These are phyloP conservation scores for Neltuma alba DNA, from an alignment of 306 rosid genomes.

Conservation along the genomic window DNA sequence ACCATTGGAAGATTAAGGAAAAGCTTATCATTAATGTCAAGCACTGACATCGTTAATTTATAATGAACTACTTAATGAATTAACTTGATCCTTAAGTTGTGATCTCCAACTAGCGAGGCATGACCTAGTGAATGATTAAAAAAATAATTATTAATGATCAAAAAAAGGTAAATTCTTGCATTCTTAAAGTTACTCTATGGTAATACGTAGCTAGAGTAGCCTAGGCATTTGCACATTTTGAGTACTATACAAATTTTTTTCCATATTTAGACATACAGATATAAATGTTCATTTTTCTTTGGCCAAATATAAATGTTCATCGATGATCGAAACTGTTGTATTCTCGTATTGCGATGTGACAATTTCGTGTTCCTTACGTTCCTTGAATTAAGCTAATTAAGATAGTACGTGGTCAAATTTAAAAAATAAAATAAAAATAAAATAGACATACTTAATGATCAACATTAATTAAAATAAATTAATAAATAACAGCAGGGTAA, in stretches of 20 bases:
- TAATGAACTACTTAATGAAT: not conserved
- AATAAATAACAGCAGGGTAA: not conserved
- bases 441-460: not conserved
- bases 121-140: too few relatives aligned
- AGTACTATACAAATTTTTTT: not conserved
- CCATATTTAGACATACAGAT: not conserved
- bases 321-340: not conserved
- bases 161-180: not conserved
- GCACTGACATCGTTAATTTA: not conserved
- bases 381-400: constrained; percentile 1
- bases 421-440: too few relatives aligned
- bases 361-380: constrained; percentile 22
- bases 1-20: not conserved
- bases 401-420: not conserved
- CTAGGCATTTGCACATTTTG: not conserved
- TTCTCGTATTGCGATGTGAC: not conserved
- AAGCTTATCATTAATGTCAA: not conserved
- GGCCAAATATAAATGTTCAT: not conserved
- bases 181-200: not conserved
- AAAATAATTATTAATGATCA: too few relatives aligned
- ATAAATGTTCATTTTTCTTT: not conserved
- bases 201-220: not conserved
- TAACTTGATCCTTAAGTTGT: not conserved
- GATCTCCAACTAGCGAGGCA: not conserved
- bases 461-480: not conserved